Base-by-base conservation (phyloP, 441 rosid genomes). In the Melastoma candidum region DNA sequence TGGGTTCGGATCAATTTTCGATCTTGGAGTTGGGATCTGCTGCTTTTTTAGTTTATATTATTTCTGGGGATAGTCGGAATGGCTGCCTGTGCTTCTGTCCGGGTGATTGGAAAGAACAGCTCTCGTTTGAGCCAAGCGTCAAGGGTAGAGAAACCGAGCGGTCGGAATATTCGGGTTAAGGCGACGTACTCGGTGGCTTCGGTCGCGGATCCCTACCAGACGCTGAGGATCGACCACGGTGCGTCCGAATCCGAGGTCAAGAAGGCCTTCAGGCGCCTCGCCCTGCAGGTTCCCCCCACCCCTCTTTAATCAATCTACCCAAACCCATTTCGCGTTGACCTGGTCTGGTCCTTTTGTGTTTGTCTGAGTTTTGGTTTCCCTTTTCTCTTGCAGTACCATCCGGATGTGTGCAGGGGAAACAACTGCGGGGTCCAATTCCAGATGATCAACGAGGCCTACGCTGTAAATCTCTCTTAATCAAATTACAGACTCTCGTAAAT, bases 361-460 rank as follows among this genome's bases (percentile, higher is more conserved):
- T 6, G 41, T 32, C 41, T 32, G 41, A 32, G 8, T 32, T 8
- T 32, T 32, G 41, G 1, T 32, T 32, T 36, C 25, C 43, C 0
- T 14, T 22, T 43, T 8, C 41, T 17, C 29, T 48, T 27, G 14
- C 60, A 62, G 66, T 62, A 62, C 77, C 98, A 90, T 78, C 98
- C 98, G 7, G 96, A 87, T 73, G 96, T 90, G 7, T 90, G 98
- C 69, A 83, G 83, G 74, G 98, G 93, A 70, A 81, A 54, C 69
- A 85, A 80, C 66, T 87, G 88, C 14, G 90, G 87, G 0, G 73
- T 77, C 11, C 78, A 81, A 63, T 90, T 90, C 70, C 90, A 75
- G 53, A 74, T 52, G 47, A 87, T 90, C 44, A 81, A 83, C 49
- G 95, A 90, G 77, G 97, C 97, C 44, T 90, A 90, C 58, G 74